Percentiles rank a stretch among this genome's conserved stretches.
Conservation (phyloP, 2,329 filamentous ascomycete genomes). For the Trichoderma sp. region DNA sequence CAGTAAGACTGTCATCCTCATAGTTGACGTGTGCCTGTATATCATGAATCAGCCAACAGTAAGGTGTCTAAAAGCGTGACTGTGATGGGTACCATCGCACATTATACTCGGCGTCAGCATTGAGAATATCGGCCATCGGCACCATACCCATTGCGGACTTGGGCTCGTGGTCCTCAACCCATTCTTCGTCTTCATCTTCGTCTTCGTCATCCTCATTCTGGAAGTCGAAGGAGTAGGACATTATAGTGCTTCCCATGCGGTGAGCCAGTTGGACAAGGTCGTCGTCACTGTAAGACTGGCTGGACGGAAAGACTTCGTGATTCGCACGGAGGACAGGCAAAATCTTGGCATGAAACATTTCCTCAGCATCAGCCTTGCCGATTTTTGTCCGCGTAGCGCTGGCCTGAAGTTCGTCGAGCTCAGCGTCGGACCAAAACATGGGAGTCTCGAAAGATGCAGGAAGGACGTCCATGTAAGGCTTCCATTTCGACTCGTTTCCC, state of each 20-base stretch:
- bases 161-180: conserved; percentile 60
- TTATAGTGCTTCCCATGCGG: conserved; percentile 81
- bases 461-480: conserved; percentile 72
- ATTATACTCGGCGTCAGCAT: conserved; percentile 86
- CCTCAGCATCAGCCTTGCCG: conserved; percentile 68
- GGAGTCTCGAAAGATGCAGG: conserved; percentile 73
- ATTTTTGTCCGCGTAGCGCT: conserved; percentile 75
- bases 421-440: conserved; percentile 79
- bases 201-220: conserved; percentile 54
- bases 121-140: conserved; percentile 84
- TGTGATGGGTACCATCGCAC: conserved; percentile 40
- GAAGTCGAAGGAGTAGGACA: conserved; percentile 90
- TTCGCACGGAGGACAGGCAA: conserved; percentile 49
- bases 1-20: conserved; percentile 57
- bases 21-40: conserved; percentile 53
- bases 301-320: conserved; percentile 41
- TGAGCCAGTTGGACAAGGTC: conserved; percentile 59
- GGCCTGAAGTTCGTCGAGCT: conserved; percentile 70
- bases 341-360: conserved; percentile 59
- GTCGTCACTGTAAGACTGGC: conserved; percentile 38
- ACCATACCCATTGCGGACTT: conserved; percentile 76
- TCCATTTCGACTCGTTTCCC: conserved; percentile 64
- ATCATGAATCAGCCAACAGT: background rate
- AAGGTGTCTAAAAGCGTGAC: too few species aligned
- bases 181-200: conserved; percentile 61